Conservation (phyloP, 2,329 filamentous ascomycete species). For the Akanthomyces dipterigenus region DNA sequence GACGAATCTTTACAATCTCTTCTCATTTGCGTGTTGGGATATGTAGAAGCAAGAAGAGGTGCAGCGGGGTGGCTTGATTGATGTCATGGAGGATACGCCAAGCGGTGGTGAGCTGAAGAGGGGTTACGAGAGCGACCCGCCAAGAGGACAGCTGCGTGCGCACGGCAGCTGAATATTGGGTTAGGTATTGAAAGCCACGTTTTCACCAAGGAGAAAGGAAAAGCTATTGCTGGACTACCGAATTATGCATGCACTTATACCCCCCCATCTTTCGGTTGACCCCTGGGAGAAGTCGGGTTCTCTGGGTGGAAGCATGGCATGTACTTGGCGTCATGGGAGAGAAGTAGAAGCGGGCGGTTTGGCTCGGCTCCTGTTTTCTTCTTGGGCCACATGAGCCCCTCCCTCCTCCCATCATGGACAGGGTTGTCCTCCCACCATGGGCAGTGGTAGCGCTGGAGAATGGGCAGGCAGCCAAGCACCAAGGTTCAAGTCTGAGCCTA, state of each 20-base stretch:
- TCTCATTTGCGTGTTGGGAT: background rate
- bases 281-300: background rate
- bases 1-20: background rate
- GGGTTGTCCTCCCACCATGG: too few species aligned
- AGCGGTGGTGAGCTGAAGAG: background rate
- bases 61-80: background rate
- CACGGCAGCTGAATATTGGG: background rate
- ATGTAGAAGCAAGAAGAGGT: background rate
- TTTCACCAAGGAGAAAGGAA: background rate
- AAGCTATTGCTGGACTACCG: background rate
- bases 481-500: too few species aligned
- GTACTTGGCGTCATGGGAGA: background rate
- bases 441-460: too few species aligned
- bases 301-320: too few species aligned
- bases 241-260: background rate
- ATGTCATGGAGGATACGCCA: background rate
- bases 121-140: background rate
- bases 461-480: too few species aligned
- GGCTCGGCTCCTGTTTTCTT: background rate
- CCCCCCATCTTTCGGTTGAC: background rate
- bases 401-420: too few species aligned
- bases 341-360: background rate
- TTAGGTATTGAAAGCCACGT: background rate
- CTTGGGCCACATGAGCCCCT: background rate
- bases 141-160: background rate